phyloP scores from a whole-genome alignment of 441 rosid species.

The Mallotus japonicus region DNA sequence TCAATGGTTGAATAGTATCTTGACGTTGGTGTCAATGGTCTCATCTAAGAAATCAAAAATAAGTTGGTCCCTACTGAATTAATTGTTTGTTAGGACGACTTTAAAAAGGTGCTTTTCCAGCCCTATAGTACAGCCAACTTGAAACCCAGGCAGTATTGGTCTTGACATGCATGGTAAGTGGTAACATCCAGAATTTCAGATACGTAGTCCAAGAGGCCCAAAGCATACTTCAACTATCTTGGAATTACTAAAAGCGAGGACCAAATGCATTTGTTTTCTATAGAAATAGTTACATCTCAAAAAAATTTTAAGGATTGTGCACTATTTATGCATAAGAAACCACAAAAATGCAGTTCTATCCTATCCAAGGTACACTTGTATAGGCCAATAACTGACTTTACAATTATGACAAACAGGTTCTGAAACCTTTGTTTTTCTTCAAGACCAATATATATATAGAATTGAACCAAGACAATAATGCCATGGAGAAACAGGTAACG shows the following conservation, averaged over 20 bases:
- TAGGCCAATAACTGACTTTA: background rate
- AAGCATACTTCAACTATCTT: background rate
- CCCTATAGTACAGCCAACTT: no score
- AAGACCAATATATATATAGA: background rate
- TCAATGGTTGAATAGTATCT: no score
- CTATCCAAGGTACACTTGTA: background rate
- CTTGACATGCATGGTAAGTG: no score
- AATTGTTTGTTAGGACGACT: no score
- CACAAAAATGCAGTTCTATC: background rate
- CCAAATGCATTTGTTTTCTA: background rate
- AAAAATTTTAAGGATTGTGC: background rate
- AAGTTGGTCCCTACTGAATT: no score
- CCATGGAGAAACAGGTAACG: background rate
- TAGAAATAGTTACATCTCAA: background rate
- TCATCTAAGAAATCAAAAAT: no score
- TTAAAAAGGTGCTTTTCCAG: no score
- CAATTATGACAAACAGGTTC: background rate
- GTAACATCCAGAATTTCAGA: no score
- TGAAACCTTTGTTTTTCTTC: background rate
- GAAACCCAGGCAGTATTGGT: no score
- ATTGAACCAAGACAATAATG: constrained; percentile 1
- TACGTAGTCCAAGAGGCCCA: background rate
- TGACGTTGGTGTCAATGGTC: no score
- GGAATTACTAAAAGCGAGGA: background rate
- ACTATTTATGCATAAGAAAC: background rate